Percentiles rank a stretch among this genome's conserved stretches.
Conservation (phyloP, 805 yeast genomes). For the Candida fluviatilis region DNA sequence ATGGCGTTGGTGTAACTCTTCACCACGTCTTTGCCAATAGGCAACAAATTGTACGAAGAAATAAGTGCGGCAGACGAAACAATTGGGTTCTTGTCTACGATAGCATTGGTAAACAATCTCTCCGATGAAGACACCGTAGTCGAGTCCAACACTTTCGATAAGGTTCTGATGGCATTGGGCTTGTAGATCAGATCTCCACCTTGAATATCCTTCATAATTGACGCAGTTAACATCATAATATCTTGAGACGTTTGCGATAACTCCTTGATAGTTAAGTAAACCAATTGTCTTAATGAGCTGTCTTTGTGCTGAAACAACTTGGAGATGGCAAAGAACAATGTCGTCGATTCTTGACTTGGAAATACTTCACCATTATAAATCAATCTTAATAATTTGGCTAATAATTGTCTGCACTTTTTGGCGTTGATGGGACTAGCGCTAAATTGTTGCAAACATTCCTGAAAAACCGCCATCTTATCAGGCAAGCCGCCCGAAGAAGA, state of each 20-base stretch:
- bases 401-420: conserved; percentile 74
- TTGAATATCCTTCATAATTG: conserved; percentile 97
- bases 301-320: conserved; percentile 92
- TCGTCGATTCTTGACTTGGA: conserved; percentile 86
- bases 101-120: conserved; percentile 84
- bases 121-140: conserved; percentile 91
- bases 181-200: conserved; percentile 79
- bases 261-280: conserved; percentile 91
- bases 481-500: conserved; percentile 57
- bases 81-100: conserved; percentile 85
- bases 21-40: conserved; percentile 87
- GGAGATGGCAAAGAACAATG: conserved; percentile 87
- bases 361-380: conserved; percentile 83
- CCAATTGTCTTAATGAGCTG: conserved; percentile 84
- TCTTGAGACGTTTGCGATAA: conserved; percentile 84
- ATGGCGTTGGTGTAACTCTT: conserved; percentile 93
- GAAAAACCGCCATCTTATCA: conserved; percentile 96
- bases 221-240: conserved; percentile 94
- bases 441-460: conserved; percentile 89
- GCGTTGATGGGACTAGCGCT: conserved; percentile 89
- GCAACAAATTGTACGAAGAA: conserved; percentile 84
- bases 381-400: conserved; percentile 79
- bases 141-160: conserved; percentile 84
- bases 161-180: conserved; percentile 92
- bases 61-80: conserved; percentile 93